phyloP scores from a whole-genome alignment of 768 basidiomycete genomes.

The Naematelia aurantialba region DNA sequence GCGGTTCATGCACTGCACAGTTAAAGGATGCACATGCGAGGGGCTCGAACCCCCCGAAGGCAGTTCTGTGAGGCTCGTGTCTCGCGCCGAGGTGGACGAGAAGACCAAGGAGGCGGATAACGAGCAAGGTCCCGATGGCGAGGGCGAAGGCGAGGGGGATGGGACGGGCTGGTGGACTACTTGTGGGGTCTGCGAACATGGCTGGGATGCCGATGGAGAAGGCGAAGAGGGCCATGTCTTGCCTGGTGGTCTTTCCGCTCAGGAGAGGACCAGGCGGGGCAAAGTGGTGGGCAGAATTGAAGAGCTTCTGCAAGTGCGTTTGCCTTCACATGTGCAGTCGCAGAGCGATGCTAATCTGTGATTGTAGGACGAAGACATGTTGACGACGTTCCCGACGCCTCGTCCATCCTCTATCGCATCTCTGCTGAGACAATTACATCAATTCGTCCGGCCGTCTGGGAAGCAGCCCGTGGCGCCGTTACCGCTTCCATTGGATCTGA shows the following conservation, averaged over 20 bases:
- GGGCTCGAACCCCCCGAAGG: constrained; percentile 65
- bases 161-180: constrained; percentile 53
- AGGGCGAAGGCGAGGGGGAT: constrained; percentile 59
- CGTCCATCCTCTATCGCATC: constrained; percentile 17
- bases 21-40: constrained; percentile 60
- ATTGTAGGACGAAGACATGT: constrained; percentile 71
- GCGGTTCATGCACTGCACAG: constrained; percentile 68
- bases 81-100: constrained; percentile 51
- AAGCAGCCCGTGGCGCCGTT: constrained; percentile 32
- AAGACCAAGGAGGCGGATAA: constrained; percentile 70
- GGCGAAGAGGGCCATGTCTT: constrained; percentile 52
- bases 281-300: constrained; percentile 76
- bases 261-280: constrained; percentile 57
- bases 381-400: constrained; percentile 54
- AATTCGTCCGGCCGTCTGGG: constrained; percentile 27
- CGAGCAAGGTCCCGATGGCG: constrained; percentile 64
- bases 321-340: too few species aligned
- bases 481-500: constrained; percentile 26
- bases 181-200: constrained; percentile 47
- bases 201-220: constrained; percentile 28
- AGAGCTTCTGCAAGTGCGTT: constrained; percentile 70
- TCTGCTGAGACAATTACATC: constrained; percentile 30
- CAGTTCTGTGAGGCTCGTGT: constrained; percentile 58
- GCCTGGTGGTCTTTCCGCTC: constrained; percentile 54
- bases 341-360: too few species aligned